Conservation (phyloP, 2,329 filamentous ascomycete species). For the Fonsecaea monophora region DNA sequence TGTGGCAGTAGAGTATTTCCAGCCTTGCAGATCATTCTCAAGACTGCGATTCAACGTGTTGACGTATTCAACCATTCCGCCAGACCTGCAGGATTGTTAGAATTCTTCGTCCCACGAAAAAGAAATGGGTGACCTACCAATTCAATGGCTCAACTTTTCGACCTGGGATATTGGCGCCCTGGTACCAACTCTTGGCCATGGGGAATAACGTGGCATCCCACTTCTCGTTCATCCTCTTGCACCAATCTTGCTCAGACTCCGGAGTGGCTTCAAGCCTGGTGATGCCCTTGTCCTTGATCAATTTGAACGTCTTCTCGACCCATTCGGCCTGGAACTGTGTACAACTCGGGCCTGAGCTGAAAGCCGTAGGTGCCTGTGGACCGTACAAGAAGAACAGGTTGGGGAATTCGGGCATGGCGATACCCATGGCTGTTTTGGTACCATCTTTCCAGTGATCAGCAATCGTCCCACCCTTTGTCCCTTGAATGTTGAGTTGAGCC, state of each 20-base stretch:
- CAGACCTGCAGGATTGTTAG: slow-evolving; percentile 31
- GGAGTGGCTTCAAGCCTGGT: slow-evolving; percentile 59
- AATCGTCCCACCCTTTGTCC: slow-evolving; percentile 44
- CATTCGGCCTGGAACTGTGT: slow-evolving; percentile 65
- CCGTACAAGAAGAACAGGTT: slow-evolving; percentile 64
- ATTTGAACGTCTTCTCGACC: slow-evolving; percentile 56
- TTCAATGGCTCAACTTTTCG: slow-evolving; percentile 61
- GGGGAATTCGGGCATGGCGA: slow-evolving; percentile 52
- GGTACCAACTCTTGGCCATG: slow-evolving; percentile 59
- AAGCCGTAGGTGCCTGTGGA: slow-evolving; percentile 56
- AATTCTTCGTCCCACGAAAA: not conserved
- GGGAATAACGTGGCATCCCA: slow-evolving; percentile 59
- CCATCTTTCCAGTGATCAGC: slow-evolving; percentile 49
- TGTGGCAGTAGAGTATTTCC: slow-evolving; percentile 28
- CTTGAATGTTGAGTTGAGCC: slow-evolving; percentile 49
- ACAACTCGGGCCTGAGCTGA: slow-evolving; percentile 55
- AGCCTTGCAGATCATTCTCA: slow-evolving; percentile 35
- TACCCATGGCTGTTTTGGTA: slow-evolving; percentile 52
- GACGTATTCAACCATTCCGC: slow-evolving; percentile 37
- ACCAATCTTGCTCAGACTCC: slow-evolving; percentile 59
- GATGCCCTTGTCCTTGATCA: slow-evolving; percentile 56
- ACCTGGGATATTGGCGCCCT: slow-evolving; percentile 63
- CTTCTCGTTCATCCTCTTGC: slow-evolving; percentile 49
- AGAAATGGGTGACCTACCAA: slow-evolving; percentile 42
- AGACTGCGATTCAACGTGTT: slow-evolving; percentile 30